Percentiles rank a stretch among this genome's conserved stretches.
Conservation (phyloP, 2,329 filamentous ascomycete genomes). For the Cryphonectria carpinicola region DNA sequence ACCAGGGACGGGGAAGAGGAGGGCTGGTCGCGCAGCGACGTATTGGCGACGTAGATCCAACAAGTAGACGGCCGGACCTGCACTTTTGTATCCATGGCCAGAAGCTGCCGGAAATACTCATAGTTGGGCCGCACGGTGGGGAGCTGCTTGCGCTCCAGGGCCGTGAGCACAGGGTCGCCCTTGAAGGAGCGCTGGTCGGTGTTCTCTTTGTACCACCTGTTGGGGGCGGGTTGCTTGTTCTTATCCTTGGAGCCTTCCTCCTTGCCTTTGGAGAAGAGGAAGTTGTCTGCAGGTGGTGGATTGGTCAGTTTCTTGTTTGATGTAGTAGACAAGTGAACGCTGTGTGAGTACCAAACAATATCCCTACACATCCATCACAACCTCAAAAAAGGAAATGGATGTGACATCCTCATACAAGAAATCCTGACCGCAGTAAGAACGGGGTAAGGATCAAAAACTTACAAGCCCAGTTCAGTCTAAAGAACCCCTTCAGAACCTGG, state of each 20-base stretch:
- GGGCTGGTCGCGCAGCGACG: slow-evolving; percentile 47
- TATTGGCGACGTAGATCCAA: slow-evolving; percentile 62
- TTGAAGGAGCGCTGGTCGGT: slow-evolving; percentile 62
- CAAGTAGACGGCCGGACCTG: slow-evolving; percentile 60
- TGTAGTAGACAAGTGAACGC: background rate
- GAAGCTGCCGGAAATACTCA: slow-evolving; percentile 62
- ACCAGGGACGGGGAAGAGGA: slow-evolving; percentile 12
- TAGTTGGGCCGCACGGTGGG: slow-evolving; percentile 65
- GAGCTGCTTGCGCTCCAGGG: slow-evolving; percentile 60
- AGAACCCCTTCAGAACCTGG: slow-evolving; percentile 70
- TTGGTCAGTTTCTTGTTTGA: slow-evolving; percentile 13
- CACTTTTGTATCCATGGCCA: slow-evolving; percentile 57
- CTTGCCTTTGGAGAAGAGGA: slow-evolving; percentile 62
- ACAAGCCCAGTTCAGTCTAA: slow-evolving; percentile 66
- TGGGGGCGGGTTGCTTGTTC: slow-evolving; percentile 35
- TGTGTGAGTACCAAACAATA: background rate
- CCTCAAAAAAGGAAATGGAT: background rate
- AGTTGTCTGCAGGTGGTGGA: slow-evolving; percentile 51
- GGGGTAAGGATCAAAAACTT: slow-evolving; percentile 40
- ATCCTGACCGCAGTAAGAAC: background rate
- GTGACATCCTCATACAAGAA: background rate
- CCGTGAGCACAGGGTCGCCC: slow-evolving; percentile 65
- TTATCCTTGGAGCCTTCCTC: slow-evolving; percentile 52
- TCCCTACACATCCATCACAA: background rate
- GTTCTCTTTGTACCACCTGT: slow-evolving; percentile 33